Evolutionary conservation across 2,329 filamentous ascomycete species (phyloP).

Genomic region (Colletotrichum tropicicola): DNA sequence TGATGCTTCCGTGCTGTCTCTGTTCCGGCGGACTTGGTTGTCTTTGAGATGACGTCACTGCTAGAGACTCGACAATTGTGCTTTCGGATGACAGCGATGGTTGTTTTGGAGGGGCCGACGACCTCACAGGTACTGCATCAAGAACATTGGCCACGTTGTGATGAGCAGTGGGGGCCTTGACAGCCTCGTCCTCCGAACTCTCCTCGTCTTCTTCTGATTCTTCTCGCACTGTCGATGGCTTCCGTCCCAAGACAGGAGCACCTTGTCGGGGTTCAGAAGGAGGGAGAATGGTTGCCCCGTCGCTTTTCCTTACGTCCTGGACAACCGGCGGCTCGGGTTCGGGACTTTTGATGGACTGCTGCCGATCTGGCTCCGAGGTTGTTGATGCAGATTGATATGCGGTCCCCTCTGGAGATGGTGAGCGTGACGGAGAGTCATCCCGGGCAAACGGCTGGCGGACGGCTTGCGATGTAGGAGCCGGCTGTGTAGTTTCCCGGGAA

Average conservation of each 20-base stretch:
- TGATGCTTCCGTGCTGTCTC: constrained; percentile 30
- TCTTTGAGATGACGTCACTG: constrained; percentile 14
- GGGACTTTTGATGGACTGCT: neutral
- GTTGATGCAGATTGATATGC: too few relatives aligned
- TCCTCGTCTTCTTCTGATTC: constrained; percentile 51
- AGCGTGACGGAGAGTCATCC: neutral
- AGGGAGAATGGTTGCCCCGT: constrained; percentile 5
- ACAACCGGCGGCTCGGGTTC: neutral
- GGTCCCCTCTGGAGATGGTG: neutral
- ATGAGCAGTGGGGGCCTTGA: constrained; percentile 3
- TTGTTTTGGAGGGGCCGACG: constrained; percentile 22
- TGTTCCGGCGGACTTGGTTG: constrained; percentile 1
- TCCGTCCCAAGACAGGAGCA: constrained; percentile 40
- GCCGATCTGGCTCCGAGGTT: neutral
- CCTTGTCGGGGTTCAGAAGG: constrained; percentile 5
- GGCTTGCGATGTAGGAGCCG: neutral
- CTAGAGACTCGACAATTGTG: constrained; percentile 21
- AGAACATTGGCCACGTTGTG: constrained; percentile 34
- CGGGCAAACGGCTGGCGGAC: too few relatives aligned
- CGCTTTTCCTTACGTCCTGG: constrained; percentile 15
- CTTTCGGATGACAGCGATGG: constrained; percentile 20
- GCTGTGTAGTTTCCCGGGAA: neutral
- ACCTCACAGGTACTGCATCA: constrained; percentile 45
- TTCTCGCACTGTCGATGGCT: constrained; percentile 57
- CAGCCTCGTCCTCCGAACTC: constrained; percentile 22